Evolutionary conservation across 768 basidiomycete genomes (phyloP), one percentile per base, ranked within the genome.

Genomic region (Pseudohyphozyma bogoriensis): DNA sequence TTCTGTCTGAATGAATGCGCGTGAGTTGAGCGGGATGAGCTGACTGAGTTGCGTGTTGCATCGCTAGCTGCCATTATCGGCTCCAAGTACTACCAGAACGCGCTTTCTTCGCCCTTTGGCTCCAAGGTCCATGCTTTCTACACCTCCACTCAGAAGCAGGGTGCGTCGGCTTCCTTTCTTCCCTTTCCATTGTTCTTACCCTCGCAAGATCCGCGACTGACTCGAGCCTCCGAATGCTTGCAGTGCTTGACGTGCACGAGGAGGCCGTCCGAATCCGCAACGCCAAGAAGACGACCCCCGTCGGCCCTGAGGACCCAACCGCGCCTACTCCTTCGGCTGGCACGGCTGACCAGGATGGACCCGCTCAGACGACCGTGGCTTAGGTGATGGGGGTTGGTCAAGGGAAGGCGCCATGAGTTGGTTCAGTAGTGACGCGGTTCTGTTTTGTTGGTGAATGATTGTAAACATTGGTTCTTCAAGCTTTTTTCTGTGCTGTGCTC

Each of bases 61-160:
- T 13, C 40, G 22, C 15, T 22, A 51, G 50, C 50, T 15, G 50
- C 50, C 33, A 16, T n/a, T 45, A 66, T 68, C 55, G 59, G 59
- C 22, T 46, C 58, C 24, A 64, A 64, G 55, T 64, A 65, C 47
- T 65, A 65, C 56, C 29, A 45, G 13, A 50, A 46, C 12, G 65
- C 65, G 15, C 56, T 66, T 22, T 10, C 33, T 9, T 55, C 52
- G 1, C 56, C 62, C 8, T 37, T 63, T 37, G 65, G 65, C 6
- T 13, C 56, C 12, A 63, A 63, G 53, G 65, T 67, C 5, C 40
- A 50, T 10, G 7, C 24, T 1, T 66, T 66, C 61, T 66, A 66
- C 58, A 66, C 65, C 16, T 35, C 22, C 11, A 55, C 61, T 2
- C 24, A 46, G 22, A 66, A 66, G 55, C 39, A 54, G 20, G 51